Percentiles rank a stretch among this genome's conserved stretches.
Evolutionary conservation across 306 rosid genomes (phyloP).

Genomic region (Alnus glutinosa): DNA sequence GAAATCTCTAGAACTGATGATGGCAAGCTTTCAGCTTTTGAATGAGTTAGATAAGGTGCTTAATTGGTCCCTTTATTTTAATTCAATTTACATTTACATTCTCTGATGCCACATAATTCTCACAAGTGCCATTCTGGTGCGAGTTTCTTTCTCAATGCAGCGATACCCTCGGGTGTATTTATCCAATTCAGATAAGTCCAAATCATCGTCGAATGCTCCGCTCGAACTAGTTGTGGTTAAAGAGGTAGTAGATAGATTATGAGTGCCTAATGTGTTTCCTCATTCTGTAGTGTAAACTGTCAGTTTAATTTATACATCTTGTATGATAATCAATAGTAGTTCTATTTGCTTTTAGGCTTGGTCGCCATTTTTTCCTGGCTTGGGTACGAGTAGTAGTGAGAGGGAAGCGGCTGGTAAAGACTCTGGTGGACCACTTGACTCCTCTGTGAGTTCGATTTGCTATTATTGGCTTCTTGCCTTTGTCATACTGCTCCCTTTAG

Average conservation of each 20-base stretch:
- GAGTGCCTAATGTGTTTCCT: neutral
- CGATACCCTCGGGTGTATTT: constrained; percentile 62
- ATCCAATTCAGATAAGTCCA: constrained; percentile 29
- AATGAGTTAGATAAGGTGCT: constrained; percentile 71
- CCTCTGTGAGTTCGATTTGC: constrained; percentile 66
- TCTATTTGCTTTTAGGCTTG: constrained; percentile 54
- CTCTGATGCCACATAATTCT: constrained; percentile 12
- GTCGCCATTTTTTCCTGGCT: constrained; percentile 54
- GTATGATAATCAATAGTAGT: neutral
- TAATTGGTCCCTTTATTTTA: neutral
- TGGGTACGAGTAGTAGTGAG: constrained; percentile 36
- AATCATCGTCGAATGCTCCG: constrained; percentile 24
- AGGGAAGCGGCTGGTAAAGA: constrained; percentile 32
- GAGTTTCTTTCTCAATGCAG: constrained; percentile 31
- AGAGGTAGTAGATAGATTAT: constrained; percentile 52
- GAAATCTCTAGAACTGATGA: constrained; percentile 44
- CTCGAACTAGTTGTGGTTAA: constrained; percentile 51
- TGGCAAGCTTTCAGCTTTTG: constrained; percentile 55
- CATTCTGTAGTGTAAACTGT: neutral
- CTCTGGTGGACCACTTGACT: constrained; percentile 47
- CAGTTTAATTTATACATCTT: neutral
- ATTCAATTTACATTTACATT: constrained; percentile 6
- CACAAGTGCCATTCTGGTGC: constrained; percentile 3
- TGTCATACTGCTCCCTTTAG: constrained; percentile 8
- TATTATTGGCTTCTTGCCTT: constrained; percentile 21